phyloP scores from a whole-genome alignment of 164 flowering plant species.

The Umbilicus rupestris region DNA sequence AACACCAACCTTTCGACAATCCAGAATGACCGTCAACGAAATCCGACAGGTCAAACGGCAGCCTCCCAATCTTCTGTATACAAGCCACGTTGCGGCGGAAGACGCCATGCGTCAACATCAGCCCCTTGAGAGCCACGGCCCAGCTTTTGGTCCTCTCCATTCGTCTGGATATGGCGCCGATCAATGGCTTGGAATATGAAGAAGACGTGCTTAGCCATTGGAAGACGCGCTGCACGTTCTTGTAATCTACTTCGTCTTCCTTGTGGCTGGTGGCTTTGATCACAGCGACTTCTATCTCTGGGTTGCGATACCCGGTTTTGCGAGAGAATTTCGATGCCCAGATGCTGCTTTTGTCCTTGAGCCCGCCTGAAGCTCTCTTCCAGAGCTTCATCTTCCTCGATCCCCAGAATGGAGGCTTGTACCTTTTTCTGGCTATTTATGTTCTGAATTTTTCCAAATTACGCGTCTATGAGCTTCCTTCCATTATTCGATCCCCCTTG shows the following conservation, averaged over 20 bases:
- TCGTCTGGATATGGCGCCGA: slow-evolving; percentile 36
- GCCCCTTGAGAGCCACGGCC: slow-evolving; percentile 76
- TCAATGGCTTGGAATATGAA: slow-evolving; percentile 30
- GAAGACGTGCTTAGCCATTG: slow-evolving; percentile 51
- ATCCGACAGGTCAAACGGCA: slow-evolving; percentile 70
- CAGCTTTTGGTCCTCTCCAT: slow-evolving; percentile 51
- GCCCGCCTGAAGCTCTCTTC: slow-evolving; percentile 43
- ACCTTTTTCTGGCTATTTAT: neutral
- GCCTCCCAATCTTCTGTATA: slow-evolving; percentile 32
- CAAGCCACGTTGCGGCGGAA: slow-evolving; percentile 36
- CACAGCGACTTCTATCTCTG: slow-evolving; percentile 52
- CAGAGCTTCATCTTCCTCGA: slow-evolving; percentile 38
- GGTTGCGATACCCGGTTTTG: slow-evolving; percentile 24
- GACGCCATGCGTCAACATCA: slow-evolving; percentile 72
- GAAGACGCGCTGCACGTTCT: slow-evolving; percentile 48
- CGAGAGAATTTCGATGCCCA: slow-evolving; percentile 28
- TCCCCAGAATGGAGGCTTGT: neutral
- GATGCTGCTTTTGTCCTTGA: slow-evolving; percentile 66
- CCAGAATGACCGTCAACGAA: slow-evolving; percentile 39
- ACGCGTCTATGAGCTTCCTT: neutral
- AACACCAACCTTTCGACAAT: slow-evolving; percentile 22
- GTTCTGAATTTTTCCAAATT: neutral
- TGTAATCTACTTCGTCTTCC: slow-evolving; percentile 40
- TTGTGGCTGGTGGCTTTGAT: slow-evolving; percentile 86
- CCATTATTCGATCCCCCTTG: no score